A percentile compares a stretch with the other conserved stretches of the same genome.
phyloP scores from a whole-genome alignment of 179 eudicot genomes.

The Amaranthus tricolor region DNA sequence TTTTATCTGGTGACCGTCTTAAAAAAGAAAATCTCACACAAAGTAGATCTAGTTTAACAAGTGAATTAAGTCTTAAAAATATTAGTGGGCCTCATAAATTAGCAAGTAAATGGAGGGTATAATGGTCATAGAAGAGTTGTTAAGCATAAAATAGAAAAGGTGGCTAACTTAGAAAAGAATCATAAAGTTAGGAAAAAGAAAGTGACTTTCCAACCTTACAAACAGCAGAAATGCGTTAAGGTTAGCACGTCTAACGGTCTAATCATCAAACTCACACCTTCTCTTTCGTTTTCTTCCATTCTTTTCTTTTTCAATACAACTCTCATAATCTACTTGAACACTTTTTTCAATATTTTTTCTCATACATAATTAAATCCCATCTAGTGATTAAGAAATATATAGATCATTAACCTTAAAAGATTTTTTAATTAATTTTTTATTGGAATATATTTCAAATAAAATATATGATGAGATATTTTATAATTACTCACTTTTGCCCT shows the following conservation, averaged over 20 bases:
- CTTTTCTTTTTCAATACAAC: not conserved
- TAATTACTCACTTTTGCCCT: too few species aligned
- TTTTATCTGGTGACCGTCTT: too few species aligned
- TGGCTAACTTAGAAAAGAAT: conserved; percentile 22
- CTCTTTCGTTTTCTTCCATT: not conserved
- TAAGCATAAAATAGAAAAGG: conserved; percentile 17
- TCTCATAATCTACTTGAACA: not conserved
- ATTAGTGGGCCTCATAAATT: too few species aligned
- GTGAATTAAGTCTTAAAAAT: too few species aligned
- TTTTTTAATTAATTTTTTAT: too few species aligned
- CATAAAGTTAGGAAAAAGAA: conserved; percentile 54
- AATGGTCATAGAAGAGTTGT: conserved; percentile 29
- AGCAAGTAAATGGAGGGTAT: not conserved
- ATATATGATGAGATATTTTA: too few species aligned
- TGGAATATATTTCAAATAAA: too few species aligned
- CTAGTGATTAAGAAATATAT: not conserved
- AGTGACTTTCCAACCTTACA: conserved; percentile 68
- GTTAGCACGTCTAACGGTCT: conserved; percentile 25
- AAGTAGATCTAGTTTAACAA: too few species aligned
- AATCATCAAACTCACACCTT: conserved; percentile 16
- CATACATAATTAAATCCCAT: not conserved
- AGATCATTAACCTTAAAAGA: too few species aligned
- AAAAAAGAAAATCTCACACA: too few species aligned
- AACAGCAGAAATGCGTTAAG: conserved; percentile 32
- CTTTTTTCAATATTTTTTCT: not conserved